These are phyloP conservation scores for Erysimum cheiranthoides DNA, from an alignment of 345 rosid species.

Conservation along the genomic window DNA sequence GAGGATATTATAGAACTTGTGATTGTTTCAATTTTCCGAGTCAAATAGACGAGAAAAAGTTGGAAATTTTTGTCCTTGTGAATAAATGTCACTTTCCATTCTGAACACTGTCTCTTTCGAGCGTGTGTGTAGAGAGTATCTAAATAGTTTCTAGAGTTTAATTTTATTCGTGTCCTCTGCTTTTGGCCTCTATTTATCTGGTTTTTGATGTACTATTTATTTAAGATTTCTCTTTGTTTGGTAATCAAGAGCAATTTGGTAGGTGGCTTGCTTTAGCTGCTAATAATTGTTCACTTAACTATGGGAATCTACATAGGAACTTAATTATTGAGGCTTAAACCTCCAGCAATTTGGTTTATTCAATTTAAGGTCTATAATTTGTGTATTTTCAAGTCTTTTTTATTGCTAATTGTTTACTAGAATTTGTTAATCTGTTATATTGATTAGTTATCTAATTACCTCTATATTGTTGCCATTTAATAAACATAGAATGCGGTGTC, in stretches of 20 bases:
- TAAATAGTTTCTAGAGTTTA: slow-evolving; percentile 20
- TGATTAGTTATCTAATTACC: slow-evolving; percentile 6
- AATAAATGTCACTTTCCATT: slow-evolving; percentile 42
- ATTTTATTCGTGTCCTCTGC: slow-evolving; percentile 26
- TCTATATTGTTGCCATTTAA: background rate
- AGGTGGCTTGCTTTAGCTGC: slow-evolving; percentile 21
- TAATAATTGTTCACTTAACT: slow-evolving; percentile 1
- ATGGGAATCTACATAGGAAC: background rate
- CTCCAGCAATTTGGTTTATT: background rate
- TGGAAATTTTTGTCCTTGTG: slow-evolving; percentile 39
- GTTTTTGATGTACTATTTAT: slow-evolving; percentile 19
- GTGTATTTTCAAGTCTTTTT: slow-evolving; percentile 3
- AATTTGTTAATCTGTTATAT: background rate
- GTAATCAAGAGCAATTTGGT: slow-evolving; percentile 32
- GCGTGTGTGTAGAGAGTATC: slow-evolving; percentile 26
- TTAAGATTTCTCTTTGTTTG: slow-evolving; percentile 31
- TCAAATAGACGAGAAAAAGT: slow-evolving; percentile 27
- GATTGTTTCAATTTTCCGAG: slow-evolving; percentile 9
- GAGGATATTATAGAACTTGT: background rate
- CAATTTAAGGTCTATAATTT: background rate
- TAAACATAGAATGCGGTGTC: slow-evolving; percentile 16
- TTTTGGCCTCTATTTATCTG: slow-evolving; percentile 31
- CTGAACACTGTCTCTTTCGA: slow-evolving; percentile 39
- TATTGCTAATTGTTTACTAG: background rate
- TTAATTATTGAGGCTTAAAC: background rate